Evolutionary conservation across 345 rosid species (phyloP), one percentile per base, ranked within the genome.

Genomic region (Clarkia xantiana): DNA sequence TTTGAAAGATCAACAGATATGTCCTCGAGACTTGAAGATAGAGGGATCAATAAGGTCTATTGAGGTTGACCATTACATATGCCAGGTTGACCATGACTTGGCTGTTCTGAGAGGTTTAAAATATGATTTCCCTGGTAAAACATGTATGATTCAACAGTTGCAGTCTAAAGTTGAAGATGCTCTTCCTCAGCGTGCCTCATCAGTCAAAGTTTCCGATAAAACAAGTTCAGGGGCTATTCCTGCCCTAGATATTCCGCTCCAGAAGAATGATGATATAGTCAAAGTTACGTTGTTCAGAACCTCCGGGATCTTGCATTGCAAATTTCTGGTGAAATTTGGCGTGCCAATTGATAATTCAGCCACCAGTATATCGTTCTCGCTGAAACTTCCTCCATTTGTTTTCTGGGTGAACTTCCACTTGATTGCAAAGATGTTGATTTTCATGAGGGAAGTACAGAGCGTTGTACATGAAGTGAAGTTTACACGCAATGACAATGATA

Each of bases 391-490:
- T 10, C 74, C 73, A 39, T 69, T 81, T 34, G 53, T 66, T 52
- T 57, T 79, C 43, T 91, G 98, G 98, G 66, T 79, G 68, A 67
- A 81, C 72, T 74, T 76, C 59, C 51, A 60, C 49, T 74, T 77
- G 54, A 68, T 79, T 46, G 61, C 68, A 42, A 60, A 52, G 71
- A 48, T 91, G 52, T 56, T 76, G 59, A 65, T 74, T 62, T 85
- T 91, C 54, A 50, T 71, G 54, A 71, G 69, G 44, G 74, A 83
- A 57, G 51, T 75, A 58, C 71, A 60, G 60, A 67, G 68, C 53
- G 72, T 71, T 63, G 49, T 47, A 43, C 53, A 57, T 51, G 67
- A 66, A 51, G 48, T 42, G 53, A 62, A 67, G 59, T 56, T 38
- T 42, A 41, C 66, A 52, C 63, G 64, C 56, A 42, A 45, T 22